Conservation (phyloP, 176 grass and related monocot species). For the Ensete glaucum region DNA sequence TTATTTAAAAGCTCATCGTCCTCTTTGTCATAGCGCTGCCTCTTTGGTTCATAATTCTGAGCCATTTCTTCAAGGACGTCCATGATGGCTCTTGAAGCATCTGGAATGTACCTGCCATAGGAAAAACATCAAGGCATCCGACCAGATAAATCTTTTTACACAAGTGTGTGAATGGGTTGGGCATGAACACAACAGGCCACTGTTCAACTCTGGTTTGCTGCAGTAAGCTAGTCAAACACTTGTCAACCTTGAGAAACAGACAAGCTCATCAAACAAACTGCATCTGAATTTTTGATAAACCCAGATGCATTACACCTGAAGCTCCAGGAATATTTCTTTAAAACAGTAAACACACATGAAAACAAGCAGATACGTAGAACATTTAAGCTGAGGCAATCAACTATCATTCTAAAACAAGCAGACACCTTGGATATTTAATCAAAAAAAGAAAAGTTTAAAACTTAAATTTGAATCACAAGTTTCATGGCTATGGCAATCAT, state of each 20-base stretch:
- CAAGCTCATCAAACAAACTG: background rate
- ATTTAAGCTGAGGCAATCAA: too few species aligned
- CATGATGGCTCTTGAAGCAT: slow-evolving; percentile 89
- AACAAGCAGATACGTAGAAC: too few species aligned
- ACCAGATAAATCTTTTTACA: background rate
- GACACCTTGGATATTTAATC: background rate
- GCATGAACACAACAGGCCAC: background rate
- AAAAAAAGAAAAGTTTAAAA: too few species aligned
- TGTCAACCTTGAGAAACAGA: background rate
- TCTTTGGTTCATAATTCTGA: slow-evolving; percentile 44
- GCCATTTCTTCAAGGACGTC: slow-evolving; percentile 75
- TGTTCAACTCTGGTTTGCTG: background rate
- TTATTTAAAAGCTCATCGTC: slow-evolving; percentile 76
- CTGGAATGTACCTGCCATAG: slow-evolving; percentile 72
- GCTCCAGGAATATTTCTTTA: too few species aligned
- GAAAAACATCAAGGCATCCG: background rate
- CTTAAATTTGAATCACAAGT: too few species aligned
- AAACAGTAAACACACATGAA: too few species aligned
- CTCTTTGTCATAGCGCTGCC: slow-evolving; percentile 51
- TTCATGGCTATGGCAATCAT: background rate
- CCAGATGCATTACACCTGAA: too few species aligned
- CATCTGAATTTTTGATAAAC: background rate
- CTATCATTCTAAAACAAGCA: background rate
- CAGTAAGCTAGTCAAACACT: background rate
- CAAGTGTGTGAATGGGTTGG: background rate